Evolutionary conservation across 768 basidiomycete genomes (phyloP), one percentile per base, ranked within the genome.

Genomic region (Mycena capillaripes): DNA sequence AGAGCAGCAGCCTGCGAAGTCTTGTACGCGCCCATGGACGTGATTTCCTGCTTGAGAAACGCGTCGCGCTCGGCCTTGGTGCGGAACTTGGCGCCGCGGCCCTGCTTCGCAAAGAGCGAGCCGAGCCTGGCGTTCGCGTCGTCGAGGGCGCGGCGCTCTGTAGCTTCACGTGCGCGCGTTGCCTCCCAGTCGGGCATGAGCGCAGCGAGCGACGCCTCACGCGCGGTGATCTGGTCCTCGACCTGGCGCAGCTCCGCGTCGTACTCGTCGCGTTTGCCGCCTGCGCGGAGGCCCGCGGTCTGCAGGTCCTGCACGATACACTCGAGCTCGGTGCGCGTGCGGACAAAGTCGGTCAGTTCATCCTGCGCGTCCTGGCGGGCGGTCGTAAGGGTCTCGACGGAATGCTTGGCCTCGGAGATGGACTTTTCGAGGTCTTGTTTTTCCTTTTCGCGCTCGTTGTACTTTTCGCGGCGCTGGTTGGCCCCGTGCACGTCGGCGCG

Each of bases 101-200:
- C 97, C 79, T 96, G 96, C 79, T 99, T 99, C 3, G 94, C 92
- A 78, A 93, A 96, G 1, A 99, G 85, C 0, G 93, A 89, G 0
- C 89, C 86, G 4, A 98, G 83, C 55, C 86, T 88, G 1, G 94
- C 92, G 60, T 89, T 90, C 0, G 91, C 91, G 46, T 92, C 90
- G 71, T 97, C 96, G 74, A 98, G 86, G 30, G 85, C 88, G 57
- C 89, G 88, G 77, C 89, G 89, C 83, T 92, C 90, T 53, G 86
- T 78, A 55, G 79, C 82, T 81, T 89, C 91, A 52, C 78, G 82
- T 2, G 78, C 81, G 44, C 90, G 86, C 23, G 89, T 86, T 21
- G 85, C 83, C 78, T 91, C 91, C 90, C 93, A 97, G 50, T 89
- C 86, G 0, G 97, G 95, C 14, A 89, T 73, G 14, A 98, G 74